These are phyloP conservation scores for Aspergillus calidoustus DNA, from an alignment of 2,329 filamentous ascomycete genomes.

Conservation along the genomic window DNA sequence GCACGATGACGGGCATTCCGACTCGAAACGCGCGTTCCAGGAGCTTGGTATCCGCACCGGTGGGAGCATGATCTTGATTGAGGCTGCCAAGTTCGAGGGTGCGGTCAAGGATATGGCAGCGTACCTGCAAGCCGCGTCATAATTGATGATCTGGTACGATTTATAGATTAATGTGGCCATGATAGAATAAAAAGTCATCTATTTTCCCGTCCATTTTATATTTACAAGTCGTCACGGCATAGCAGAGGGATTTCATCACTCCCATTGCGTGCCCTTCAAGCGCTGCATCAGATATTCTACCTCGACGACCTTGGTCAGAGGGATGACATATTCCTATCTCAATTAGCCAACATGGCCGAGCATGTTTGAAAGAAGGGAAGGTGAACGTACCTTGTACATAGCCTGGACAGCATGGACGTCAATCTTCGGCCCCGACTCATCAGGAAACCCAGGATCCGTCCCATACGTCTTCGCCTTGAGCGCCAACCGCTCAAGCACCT, in stretches of 20 bases:
- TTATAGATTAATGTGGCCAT: slow-evolving; percentile 13
- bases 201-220: not conserved
- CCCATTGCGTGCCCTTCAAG: slow-evolving; percentile 61
- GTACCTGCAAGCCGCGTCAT: slow-evolving; percentile 58
- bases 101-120: slow-evolving; percentile 77
- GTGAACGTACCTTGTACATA: slow-evolving; percentile 70
- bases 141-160: slow-evolving; percentile 2
- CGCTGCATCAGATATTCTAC: slow-evolving; percentile 98
- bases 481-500: slow-evolving; percentile 83
- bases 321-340: slow-evolving; percentile 76
- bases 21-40: slow-evolving; percentile 93
- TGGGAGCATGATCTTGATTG: slow-evolving; percentile 85
- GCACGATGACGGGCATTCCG: slow-evolving; percentile 75
- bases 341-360: not conserved
- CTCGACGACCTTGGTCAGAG: slow-evolving; percentile 96
- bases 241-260: slow-evolving; percentile 31
- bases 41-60: slow-evolving; percentile 85
- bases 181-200: slow-evolving; percentile 13
- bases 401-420: slow-evolving; percentile 87
- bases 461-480: slow-evolving; percentile 94
- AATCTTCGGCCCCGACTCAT: slow-evolving; percentile 68
- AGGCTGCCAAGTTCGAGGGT: slow-evolving; percentile 73
- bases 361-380: not conserved
- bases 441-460: slow-evolving; percentile 74
- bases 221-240: slow-evolving; percentile 14